phyloP scores from a whole-genome alignment of 495 filamentous ascomycete species.

The Aspergillus coremiiformis region DNA sequence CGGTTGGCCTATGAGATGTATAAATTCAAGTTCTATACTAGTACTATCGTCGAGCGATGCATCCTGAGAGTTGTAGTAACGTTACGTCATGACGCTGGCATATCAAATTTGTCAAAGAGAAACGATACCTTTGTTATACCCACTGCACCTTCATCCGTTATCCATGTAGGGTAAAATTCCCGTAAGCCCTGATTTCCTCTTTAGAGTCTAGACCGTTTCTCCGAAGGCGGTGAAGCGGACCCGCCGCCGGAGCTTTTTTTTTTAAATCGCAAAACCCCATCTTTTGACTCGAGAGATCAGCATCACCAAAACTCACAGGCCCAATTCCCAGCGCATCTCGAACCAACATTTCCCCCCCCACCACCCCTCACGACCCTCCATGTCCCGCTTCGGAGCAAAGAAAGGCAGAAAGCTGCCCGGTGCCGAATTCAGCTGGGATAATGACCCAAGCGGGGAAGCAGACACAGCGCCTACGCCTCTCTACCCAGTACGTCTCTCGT shows the following conservation, averaged over 20 bases:
- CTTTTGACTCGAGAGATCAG: not conserved
- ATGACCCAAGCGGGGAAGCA: slow-evolving; percentile 31
- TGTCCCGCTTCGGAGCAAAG: slow-evolving; percentile 37
- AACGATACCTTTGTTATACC: too few species aligned
- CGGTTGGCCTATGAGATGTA: slow-evolving; percentile 27
- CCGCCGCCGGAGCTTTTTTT: slow-evolving; percentile 22
- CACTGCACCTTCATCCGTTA: too few species aligned
- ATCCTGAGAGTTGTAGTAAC: not conserved
- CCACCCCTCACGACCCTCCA: slow-evolving; percentile 6
- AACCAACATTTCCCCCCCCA: not conserved
- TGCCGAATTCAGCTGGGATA: slow-evolving; percentile 37
- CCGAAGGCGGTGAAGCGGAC: slow-evolving; percentile 16
- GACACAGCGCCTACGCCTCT: slow-evolving; percentile 39
- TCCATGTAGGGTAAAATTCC: too few species aligned
- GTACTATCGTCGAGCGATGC: not conserved
- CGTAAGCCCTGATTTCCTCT: slow-evolving; percentile 17
- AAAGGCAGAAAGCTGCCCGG: slow-evolving; percentile 36
- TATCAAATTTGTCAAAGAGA: too few species aligned
- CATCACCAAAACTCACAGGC: not conserved
- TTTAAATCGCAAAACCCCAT: not conserved
- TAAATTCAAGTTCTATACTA: too few species aligned
- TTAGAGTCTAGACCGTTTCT: slow-evolving; percentile 1
- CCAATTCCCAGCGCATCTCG: not conserved
- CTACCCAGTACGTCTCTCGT: slow-evolving; percentile 32
- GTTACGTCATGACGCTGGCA: not conserved